phyloP scores from a whole-genome alignment of 495 filamentous ascomycete genomes.

The Extremus antarcticus region DNA sequence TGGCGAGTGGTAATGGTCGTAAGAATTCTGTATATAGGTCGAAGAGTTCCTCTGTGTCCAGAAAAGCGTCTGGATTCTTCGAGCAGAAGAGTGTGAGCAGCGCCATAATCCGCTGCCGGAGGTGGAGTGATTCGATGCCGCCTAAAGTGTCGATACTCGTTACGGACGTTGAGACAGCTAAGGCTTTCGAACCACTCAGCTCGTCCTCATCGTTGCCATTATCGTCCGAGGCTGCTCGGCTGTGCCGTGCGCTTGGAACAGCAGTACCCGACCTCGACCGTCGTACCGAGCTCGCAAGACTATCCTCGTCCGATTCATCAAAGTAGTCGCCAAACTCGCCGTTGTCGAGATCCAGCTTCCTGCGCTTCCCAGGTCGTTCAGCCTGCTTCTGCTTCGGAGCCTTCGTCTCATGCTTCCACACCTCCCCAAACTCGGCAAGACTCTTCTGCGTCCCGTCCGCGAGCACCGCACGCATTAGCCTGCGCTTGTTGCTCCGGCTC shows the following conservation, averaged over 20 bases:
- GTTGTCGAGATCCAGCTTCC: constrained; percentile 47
- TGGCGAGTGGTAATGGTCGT: constrained; percentile 51
- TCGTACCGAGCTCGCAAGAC: not conserved
- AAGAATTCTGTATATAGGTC: constrained; percentile 55
- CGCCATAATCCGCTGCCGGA: constrained; percentile 53
- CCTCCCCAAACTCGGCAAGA: constrained; percentile 45
- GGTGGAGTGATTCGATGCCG: constrained; percentile 30
- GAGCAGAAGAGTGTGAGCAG: constrained; percentile 21
- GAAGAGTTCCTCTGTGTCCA: constrained; percentile 49
- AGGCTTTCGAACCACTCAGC: constrained; percentile 2
- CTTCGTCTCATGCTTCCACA: constrained; percentile 51
- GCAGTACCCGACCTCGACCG: constrained; percentile 7
- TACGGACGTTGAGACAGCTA: constrained; percentile 1
- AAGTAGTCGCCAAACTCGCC: constrained; percentile 49
- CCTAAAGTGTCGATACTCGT: constrained; percentile 1
- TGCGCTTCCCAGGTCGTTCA: constrained; percentile 18
- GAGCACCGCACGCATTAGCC: constrained; percentile 50
- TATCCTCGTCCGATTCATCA: constrained; percentile 35
- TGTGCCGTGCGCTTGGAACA: not conserved
- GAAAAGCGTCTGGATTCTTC: constrained; percentile 32
- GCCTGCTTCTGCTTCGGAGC: constrained; percentile 30
- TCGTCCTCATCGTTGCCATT: constrained; percentile 26
- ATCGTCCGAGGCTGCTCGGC: not conserved
- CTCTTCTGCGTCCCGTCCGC: constrained; percentile 44
- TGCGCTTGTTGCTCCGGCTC: constrained; percentile 26